Evolutionary conservation across 2,329 filamentous ascomycete species (phyloP), one percentile per base, ranked within the genome.

Genomic region (Fonsecaea pugnacius): DNA sequence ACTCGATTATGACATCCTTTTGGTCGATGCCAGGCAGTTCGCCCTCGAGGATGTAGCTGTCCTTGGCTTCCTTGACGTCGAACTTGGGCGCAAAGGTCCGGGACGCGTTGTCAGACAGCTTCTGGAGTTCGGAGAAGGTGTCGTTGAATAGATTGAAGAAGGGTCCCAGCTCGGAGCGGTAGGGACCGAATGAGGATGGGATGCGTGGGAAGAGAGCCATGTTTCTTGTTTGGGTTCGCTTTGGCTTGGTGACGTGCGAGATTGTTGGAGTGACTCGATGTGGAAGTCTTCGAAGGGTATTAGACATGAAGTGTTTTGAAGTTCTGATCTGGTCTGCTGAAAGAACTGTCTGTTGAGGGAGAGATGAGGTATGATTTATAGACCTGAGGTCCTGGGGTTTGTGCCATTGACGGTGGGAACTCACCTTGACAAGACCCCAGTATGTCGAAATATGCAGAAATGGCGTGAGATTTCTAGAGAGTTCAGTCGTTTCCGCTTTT

Each of bases 1-100:
- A 83, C 60, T 82, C 78, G 56, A 83, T 78, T 48, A 78, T 73
- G 56, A 83, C 71, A 60, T 81, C 74, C 64, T 81, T 77, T 69
- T 80, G 77, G 24, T 73, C 72, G 61, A 82, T 74, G 10, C 81
- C 81, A 1, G 81, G 80, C 0, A 83, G 72, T 60, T 83, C 81
- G n/a, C 80, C 80, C 56, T 83, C 78, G 12, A 83, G 76, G 66
- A 78, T 70, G 71, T 82, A 83, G 50, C 75, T 73, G 5, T 79
- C 74, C 2, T 75, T 73, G 33, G 71, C 75, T 70, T 83, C 81
- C 62, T 77, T 76, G 55, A 83, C 75, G 69, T 83, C 81, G 66
- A 83, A 83, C 53, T 74, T 74, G 40, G 80, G 81, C 6, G 75
- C 71, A 70, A 81, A 79, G 7, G 72, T 70, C 33, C 61, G 54